Base-by-base conservation (phyloP, 352 stramenopile species). In the Globisporangium lucens region DNA sequence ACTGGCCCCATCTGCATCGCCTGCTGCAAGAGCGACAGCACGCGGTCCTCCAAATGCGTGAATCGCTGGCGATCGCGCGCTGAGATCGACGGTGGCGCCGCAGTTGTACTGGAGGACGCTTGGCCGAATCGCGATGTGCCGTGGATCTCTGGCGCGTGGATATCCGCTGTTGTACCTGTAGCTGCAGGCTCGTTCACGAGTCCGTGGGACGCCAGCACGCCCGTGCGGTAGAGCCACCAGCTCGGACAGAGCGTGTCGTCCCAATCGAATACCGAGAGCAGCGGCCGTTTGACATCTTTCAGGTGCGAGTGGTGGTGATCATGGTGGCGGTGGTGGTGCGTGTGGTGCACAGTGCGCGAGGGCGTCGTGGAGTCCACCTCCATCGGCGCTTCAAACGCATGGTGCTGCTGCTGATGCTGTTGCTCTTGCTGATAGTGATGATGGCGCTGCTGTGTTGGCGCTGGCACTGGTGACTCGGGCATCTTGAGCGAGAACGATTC, bases 231-330 rank as follows among this genome's bases (percentile, higher is more conserved):
- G 56, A 90, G 70, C 81, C 81, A 90, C 53, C 69, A 82, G 68
- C 77, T 84, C 7, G 81, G 81, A 38, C 81, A 90, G 6, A 90
- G 71, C 29, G 81, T 90, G 72, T 90, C 81, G 46, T 89, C 81
- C 81, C 81, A 89, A 68, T 89, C 81, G 33, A 89, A 86, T 35
- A 89, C 72, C 0, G 75, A 78, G 22, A 86, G 51, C 27, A 79
- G 55, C 20, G 71, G 76, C 29, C 69, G 69, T 62, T 76, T 75
- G 46, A 66, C 38, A 20, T 33, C 27, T n/a, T 35, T 24, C 20
- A 29, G 29, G 12, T 51, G 64, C 33, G 22, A 29, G 22, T 61
- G 22, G 52, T 52, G 63, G 3, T 47, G 41, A 57, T 57, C 46
- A 20, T 49, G 30, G 7, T 61, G 56, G 17, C n/a, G n/a, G 4